Evolutionary conservation across 192 early-diverging fungal genomes (phyloP).

Genomic region (Entomortierella beljakovae): DNA sequence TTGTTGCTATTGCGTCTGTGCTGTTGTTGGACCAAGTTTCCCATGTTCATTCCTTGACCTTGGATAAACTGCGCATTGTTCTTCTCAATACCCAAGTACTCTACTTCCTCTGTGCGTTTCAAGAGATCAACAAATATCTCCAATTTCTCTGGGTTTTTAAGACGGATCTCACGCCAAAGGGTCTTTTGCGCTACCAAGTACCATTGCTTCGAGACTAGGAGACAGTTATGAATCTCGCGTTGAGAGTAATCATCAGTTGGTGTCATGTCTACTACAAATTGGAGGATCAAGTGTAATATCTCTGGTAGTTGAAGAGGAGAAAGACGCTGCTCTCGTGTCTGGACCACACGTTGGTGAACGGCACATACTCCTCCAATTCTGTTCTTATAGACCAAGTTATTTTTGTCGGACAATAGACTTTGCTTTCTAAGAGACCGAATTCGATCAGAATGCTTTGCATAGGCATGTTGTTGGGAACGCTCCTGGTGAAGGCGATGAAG

Average conservation of each 20-base stretch:
- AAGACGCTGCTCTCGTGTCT: slow-evolving; percentile 10
- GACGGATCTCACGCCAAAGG: slow-evolving; percentile 48
- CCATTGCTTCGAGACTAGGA: slow-evolving; percentile 49
- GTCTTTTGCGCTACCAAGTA: slow-evolving; percentile 52
- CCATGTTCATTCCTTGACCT: too few relatives aligned
- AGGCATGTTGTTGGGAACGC: not conserved
- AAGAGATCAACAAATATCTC: slow-evolving; percentile 37
- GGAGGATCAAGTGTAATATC: slow-evolving; percentile 59
- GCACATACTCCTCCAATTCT: slow-evolving; percentile 3
- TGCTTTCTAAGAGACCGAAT: slow-evolving; percentile 26
- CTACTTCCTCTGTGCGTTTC: slow-evolving; percentile 35
- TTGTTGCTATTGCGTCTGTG: not conserved
- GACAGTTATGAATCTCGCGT: slow-evolving; percentile 40
- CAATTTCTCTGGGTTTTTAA: slow-evolving; percentile 34
- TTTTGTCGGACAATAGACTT: slow-evolving; percentile 18
- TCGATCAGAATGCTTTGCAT: not conserved
- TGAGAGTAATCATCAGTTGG: slow-evolving; percentile 45
- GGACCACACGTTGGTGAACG: slow-evolving; percentile 5
- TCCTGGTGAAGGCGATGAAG: slow-evolving; percentile 18
- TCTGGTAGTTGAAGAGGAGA: slow-evolving; percentile 56
- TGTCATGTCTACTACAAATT: slow-evolving; percentile 51
- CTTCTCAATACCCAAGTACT: slow-evolving; percentile 28
- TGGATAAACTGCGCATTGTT: slow-evolving; percentile 6
- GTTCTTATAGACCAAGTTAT: slow-evolving; percentile 1
- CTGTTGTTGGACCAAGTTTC: not conserved